A percentile compares a stretch with the other conserved stretches of the same genome.
Conservation (phyloP, 257 asterid species). For the Ilex aquifolium region DNA sequence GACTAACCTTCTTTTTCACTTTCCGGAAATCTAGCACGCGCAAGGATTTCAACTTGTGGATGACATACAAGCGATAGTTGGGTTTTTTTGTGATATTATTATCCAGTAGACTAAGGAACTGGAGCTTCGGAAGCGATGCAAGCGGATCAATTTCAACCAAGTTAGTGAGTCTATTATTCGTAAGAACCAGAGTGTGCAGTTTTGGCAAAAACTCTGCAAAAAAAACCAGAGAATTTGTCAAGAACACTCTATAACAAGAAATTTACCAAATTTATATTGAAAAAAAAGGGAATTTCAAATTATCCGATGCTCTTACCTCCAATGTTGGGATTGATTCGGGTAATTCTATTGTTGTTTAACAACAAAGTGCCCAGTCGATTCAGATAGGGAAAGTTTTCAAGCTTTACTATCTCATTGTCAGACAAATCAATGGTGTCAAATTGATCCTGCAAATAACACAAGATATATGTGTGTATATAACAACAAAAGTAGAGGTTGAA, state of each 20-base stretch:
- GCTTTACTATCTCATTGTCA: conserved; percentile 98
- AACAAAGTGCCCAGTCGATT: conserved; percentile 87
- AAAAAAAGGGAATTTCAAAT: background rate
- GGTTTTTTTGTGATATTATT: conserved; percentile 91
- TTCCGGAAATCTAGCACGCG: conserved; percentile 89
- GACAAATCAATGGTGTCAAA: conserved; percentile 94
- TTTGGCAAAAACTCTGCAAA: conserved; percentile 89
- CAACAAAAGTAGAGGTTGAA: no score
- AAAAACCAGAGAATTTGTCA: conserved; percentile 1
- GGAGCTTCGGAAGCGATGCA: conserved; percentile 77
- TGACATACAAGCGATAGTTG: conserved; percentile 90
- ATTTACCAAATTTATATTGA: background rate
- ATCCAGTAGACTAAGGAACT: conserved; percentile 87
- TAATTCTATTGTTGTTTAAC: conserved; percentile 87
- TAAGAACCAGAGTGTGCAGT: conserved; percentile 85
- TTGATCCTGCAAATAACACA: conserved; percentile 62
- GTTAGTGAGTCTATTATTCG: conserved; percentile 89
- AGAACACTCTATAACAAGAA: background rate
- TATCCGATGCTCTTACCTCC: conserved; percentile 53
- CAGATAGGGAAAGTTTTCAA: conserved; percentile 74
- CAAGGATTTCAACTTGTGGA: conserved; percentile 83
- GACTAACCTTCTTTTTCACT: conserved; percentile 85
- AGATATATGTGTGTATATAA: background rate
- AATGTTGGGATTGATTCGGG: conserved; percentile 84
- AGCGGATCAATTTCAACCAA: conserved; percentile 95